Percentiles rank a stretch among this genome's conserved stretches.
Conservation (phyloP, 2,329 filamentous ascomycete species). For the Colletotrichum chrysophilum region DNA sequence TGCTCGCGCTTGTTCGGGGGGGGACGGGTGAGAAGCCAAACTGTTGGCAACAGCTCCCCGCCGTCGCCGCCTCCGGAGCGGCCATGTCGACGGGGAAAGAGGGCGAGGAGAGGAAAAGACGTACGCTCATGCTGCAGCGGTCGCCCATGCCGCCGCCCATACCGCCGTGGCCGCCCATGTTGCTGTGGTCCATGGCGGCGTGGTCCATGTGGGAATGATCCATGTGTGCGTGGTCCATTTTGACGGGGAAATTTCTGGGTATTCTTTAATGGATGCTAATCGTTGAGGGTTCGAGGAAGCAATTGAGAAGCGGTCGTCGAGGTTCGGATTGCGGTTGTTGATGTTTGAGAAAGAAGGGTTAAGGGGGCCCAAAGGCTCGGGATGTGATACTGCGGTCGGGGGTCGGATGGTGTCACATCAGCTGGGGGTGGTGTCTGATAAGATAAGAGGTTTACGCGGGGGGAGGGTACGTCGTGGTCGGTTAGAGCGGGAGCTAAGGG, state of each 20-base stretch:
- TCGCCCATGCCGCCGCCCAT: conserved; percentile 66
- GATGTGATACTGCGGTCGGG: neutral
- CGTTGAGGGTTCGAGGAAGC: neutral
- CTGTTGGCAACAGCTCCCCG: neutral
- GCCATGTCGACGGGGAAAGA: neutral
- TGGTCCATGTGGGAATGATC: conserved; percentile 50
- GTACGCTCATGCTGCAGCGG: conserved; percentile 91
- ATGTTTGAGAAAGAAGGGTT: neutral
- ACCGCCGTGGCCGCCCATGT: conserved; percentile 49
- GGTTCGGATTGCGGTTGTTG: neutral
- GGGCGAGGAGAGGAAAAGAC: conserved; percentile 30
- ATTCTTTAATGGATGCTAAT: neutral
- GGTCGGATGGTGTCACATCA: neutral
- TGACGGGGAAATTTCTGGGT: neutral
- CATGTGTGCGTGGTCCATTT: conserved; percentile 33
- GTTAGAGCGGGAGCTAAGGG: neutral
- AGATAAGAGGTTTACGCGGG: neutral
- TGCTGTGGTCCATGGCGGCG: conserved; percentile 50
- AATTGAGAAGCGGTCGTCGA: neutral
- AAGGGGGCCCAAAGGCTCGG: neutral
- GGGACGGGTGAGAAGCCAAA: neutral
- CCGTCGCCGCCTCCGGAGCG: neutral
- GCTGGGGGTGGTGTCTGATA: neutral
- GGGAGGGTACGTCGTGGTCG: neutral
- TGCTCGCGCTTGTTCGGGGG: neutral